Conservation (phyloP, 2,329 filamentous ascomycete genomes). For the Epichloe sp. region DNA sequence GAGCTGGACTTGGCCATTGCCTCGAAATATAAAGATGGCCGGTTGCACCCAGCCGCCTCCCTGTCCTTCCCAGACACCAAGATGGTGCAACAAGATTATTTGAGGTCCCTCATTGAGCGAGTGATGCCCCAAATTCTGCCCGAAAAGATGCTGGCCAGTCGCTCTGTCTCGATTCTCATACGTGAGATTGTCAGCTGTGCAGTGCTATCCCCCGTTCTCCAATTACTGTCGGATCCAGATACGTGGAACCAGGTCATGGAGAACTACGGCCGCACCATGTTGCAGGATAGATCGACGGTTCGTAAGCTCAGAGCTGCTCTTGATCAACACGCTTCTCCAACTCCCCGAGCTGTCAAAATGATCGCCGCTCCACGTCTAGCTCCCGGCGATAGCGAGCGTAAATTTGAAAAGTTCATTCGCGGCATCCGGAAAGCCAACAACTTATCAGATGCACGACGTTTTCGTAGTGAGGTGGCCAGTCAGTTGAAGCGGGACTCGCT, state of each 20-base stretch:
- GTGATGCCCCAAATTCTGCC: constrained; percentile 68
- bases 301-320: constrained; percentile 81
- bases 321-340: constrained; percentile 84
- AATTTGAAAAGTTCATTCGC: constrained; percentile 88
- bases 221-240: constrained; percentile 77
- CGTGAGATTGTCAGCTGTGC: constrained; percentile 88
- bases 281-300: constrained; percentile 93
- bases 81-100: constrained; percentile 73
- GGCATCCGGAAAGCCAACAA: constrained; percentile 81
- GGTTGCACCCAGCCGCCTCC: constrained; percentile 74
- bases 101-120: constrained; percentile 60
- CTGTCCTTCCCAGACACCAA: constrained; percentile 76
- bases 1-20: constrained; percentile 93
- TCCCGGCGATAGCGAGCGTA: constrained; percentile 75
- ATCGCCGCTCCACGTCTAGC: constrained; percentile 65
- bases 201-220: constrained; percentile 71
- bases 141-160: constrained; percentile 59
- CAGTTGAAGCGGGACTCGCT: constrained; percentile 78
- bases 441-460: constrained; percentile 80
- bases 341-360: constrained; percentile 50
- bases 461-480: constrained; percentile 82
- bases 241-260: constrained; percentile 97
- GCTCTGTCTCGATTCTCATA: constrained; percentile 66
- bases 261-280: constrained; percentile 68
- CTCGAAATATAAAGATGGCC: constrained; percentile 81